phyloP scores from a whole-genome alignment of 768 basidiomycete species.

The Termitomyces sp. region DNA sequence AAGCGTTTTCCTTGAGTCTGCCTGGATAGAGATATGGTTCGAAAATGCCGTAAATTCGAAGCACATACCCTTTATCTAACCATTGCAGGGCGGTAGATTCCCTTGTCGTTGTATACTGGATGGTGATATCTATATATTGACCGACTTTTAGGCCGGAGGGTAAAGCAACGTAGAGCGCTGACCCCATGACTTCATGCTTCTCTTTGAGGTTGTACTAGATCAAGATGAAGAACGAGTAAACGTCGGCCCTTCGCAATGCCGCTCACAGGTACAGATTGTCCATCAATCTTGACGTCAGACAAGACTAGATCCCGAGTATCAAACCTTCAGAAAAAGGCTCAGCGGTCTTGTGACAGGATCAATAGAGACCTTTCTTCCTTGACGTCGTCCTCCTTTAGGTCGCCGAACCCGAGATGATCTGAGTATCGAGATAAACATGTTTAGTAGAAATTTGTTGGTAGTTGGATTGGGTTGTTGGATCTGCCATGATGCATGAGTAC shows the following conservation, averaged over 20 bases:
- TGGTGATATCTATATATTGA: slow-evolving; percentile 46
- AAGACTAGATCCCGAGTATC: slow-evolving; percentile 74
- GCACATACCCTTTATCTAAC: slow-evolving; percentile 70
- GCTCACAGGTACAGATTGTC: slow-evolving; percentile 43
- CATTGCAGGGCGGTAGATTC: slow-evolving; percentile 79
- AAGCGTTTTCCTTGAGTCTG: slow-evolving; percentile 84
- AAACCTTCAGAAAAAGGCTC: slow-evolving; percentile 42
- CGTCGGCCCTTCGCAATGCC: not conserved
- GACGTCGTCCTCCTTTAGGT: slow-evolving; percentile 47
- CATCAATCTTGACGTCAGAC: slow-evolving; percentile 49
- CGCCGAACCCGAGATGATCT: slow-evolving; percentile 53
- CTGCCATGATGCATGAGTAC: no score
- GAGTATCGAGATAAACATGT: slow-evolving; percentile 55
- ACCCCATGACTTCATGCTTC: slow-evolving; percentile 74
- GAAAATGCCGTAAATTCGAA: not conserved
- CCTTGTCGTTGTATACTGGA: slow-evolving; percentile 71
- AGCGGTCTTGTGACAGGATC: not conserved
- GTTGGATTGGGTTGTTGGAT: slow-evolving; percentile 77
- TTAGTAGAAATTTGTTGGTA: slow-evolving; percentile 63
- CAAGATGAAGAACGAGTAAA: not conserved
- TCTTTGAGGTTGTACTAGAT: slow-evolving; percentile 49
- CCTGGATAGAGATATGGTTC: slow-evolving; percentile 28
- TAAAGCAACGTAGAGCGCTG: slow-evolving; percentile 62
- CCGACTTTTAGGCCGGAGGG: slow-evolving; percentile 36
- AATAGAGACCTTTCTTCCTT: slow-evolving; percentile 33